A percentile compares a stretch with the other conserved stretches of the same genome.
Conservation (phyloP, 1,284 basidiomycete genomes). For the Fomitopsis betulina region DNA sequence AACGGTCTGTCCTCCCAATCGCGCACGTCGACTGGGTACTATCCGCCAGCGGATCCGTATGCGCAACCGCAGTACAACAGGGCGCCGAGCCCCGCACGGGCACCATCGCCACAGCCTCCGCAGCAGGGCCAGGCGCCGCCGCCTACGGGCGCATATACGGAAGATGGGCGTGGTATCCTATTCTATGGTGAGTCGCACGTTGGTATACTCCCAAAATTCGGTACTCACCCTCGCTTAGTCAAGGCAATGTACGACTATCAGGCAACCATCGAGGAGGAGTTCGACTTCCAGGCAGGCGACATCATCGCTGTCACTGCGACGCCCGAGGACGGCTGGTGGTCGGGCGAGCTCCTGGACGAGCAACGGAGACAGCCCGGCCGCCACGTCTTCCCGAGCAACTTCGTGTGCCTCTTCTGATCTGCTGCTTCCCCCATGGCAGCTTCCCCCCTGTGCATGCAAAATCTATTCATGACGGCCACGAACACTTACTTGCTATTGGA, state of each 20-base stretch:
- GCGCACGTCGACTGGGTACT: constrained; percentile 19
- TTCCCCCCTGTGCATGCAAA: not conserved
- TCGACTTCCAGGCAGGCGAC: constrained; percentile 89
- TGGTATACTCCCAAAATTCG: not conserved
- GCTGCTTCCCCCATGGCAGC: not conserved
- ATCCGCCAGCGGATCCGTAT: constrained; percentile 16
- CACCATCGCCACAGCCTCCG: constrained; percentile 36
- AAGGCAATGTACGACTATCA: constrained; percentile 91
- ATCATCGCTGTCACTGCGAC: constrained; percentile 91
- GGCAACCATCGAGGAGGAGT: constrained; percentile 84
- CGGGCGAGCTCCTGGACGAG: constrained; percentile 82
- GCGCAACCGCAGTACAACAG: constrained; percentile 15
- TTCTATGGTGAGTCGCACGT: constrained; percentile 67
- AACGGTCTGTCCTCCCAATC: constrained; percentile 10
- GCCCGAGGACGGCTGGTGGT: constrained; percentile 96
- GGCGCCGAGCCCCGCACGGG: constrained; percentile 28
- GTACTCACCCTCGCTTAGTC: constrained; percentile 41
- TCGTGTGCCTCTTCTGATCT: constrained; percentile 66
- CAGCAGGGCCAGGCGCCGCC: constrained; percentile 24
- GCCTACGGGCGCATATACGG: constrained; percentile 69
- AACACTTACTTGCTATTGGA: not conserved
- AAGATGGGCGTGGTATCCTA: constrained; percentile 72
- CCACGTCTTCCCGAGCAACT: constrained; percentile 92
- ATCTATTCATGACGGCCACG: not conserved
- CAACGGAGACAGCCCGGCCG: constrained; percentile 71